These are phyloP conservation scores for Talinum fruticosum DNA, from an alignment of 148 eudicot species.

Conservation along the genomic window DNA sequence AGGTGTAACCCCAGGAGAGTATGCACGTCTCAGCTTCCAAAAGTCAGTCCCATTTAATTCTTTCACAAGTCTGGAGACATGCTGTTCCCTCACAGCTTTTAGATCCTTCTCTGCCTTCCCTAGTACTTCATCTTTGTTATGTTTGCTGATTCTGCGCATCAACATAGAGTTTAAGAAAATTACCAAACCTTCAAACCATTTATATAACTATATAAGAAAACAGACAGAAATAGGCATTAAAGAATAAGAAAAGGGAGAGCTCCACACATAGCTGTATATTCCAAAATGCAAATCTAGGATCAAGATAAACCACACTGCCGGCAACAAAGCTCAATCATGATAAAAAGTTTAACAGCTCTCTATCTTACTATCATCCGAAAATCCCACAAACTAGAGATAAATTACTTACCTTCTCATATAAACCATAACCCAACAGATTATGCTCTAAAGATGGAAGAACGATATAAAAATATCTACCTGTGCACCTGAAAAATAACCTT, in stretches of 20 bases:
- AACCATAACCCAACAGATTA: background rate
- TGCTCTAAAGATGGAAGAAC: background rate
- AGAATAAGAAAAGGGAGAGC: background rate
- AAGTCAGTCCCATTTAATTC: slow-evolving; percentile 84
- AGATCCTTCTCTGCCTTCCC: slow-evolving; percentile 91
- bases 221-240: background rate
- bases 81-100: slow-evolving; percentile 65
- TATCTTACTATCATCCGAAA: background rate
- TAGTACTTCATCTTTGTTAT: slow-evolving; percentile 76
- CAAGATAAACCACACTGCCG: background rate
- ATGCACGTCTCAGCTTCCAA: slow-evolving; percentile 96
- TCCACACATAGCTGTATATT: background rate
- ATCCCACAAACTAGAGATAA: background rate
- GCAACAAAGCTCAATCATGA: background rate
- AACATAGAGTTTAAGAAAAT: slow-evolving; percentile 6
- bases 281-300: background rate
- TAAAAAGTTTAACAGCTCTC: background rate
- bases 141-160: slow-evolving; percentile 71
- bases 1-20: slow-evolving; percentile 84
- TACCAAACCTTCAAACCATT: background rate
- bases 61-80: slow-evolving; percentile 67
- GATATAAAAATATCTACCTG: slow-evolving; percentile 44
- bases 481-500: slow-evolving; percentile 99
- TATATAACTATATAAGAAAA: slow-evolving; percentile 3
- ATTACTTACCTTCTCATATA: background rate